A percentile compares a stretch with the other conserved stretches of the same genome.
Conservation (phyloP, 176 grass and related monocot genomes). For the Oryza officinalis region DNA sequence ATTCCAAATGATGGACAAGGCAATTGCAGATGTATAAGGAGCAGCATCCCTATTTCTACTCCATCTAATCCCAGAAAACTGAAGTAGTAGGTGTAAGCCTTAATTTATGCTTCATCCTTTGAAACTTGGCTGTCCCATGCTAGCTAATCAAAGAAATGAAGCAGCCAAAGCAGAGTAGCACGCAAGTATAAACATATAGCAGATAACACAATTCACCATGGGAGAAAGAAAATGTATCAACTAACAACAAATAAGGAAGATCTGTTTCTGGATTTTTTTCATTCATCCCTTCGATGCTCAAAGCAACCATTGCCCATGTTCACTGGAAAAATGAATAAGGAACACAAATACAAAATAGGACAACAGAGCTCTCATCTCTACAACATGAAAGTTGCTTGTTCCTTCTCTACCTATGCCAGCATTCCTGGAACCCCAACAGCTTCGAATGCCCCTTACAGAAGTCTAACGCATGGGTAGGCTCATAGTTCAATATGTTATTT, state of each 20-base stretch:
- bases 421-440: constrained; percentile 27
- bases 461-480: constrained; percentile 44
- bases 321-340: constrained; percentile 41
- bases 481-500: constrained; percentile 29
- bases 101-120: background rate
- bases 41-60: background rate
- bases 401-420: constrained; percentile 48
- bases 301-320: constrained; percentile 43
- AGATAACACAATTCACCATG: background rate
- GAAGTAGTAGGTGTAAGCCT: constrained; percentile 13
- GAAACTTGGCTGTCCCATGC: background rate
- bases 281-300: constrained; percentile 21
- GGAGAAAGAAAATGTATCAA: constrained; percentile 6
- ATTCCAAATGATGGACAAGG: background rate
- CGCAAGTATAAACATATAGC: background rate
- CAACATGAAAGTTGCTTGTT: constrained; percentile 36
- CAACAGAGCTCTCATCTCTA: constrained; percentile 51
- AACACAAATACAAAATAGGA: constrained; percentile 46
- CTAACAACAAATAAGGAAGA: constrained; percentile 1
- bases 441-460: constrained; percentile 40
- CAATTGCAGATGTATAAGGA: background rate
- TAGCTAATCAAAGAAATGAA: background rate
- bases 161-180: background rate
- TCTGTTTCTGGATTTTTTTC: constrained; percentile 21
- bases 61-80: constrained; percentile 11